Evolutionary conservation across 176 grass and related monocot species (phyloP).

Genomic region (Raddia distichophylla): DNA sequence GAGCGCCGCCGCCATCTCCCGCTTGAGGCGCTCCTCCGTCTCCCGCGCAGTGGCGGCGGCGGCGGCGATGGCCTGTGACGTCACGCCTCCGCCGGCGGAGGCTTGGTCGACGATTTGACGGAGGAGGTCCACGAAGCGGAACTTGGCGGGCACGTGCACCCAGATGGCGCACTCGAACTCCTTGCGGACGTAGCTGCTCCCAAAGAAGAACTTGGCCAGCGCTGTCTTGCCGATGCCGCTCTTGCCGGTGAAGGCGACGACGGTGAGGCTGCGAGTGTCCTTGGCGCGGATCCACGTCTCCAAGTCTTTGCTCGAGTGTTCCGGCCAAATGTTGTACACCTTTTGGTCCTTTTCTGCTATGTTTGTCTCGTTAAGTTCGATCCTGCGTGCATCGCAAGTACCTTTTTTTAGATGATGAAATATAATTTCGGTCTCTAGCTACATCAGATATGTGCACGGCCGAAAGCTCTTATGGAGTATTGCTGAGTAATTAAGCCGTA

Average conservation of each 20-base stretch:
- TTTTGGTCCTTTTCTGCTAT: background rate
- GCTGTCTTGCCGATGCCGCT: slow-evolving; percentile 29
- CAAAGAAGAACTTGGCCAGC: background rate
- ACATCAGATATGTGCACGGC: no score
- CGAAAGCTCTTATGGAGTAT: no score
- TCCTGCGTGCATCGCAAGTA: background rate
- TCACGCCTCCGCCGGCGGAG: background rate
- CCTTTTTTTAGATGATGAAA: no score
- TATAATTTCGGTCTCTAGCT: no score
- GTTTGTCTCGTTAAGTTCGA: background rate
- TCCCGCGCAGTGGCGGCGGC: no score
- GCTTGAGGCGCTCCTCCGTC: background rate
- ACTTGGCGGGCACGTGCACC: slow-evolving; percentile 6
- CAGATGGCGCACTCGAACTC: background rate
- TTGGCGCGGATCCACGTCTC: background rate
- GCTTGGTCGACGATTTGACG: background rate
- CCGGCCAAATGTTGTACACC: background rate
- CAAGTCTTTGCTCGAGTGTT: background rate
- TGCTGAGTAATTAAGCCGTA: no score
- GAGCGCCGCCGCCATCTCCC: background rate
- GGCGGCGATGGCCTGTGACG: no score
- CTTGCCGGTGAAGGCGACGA: slow-evolving; percentile 18
- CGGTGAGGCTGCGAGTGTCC: background rate
- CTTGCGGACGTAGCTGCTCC: background rate
- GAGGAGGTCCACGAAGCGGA: background rate